Evolutionary conservation across 257 asterid genomes (phyloP), one percentile per base, ranked within the genome.

Genomic region (Solanum ahanhuiri): DNA sequence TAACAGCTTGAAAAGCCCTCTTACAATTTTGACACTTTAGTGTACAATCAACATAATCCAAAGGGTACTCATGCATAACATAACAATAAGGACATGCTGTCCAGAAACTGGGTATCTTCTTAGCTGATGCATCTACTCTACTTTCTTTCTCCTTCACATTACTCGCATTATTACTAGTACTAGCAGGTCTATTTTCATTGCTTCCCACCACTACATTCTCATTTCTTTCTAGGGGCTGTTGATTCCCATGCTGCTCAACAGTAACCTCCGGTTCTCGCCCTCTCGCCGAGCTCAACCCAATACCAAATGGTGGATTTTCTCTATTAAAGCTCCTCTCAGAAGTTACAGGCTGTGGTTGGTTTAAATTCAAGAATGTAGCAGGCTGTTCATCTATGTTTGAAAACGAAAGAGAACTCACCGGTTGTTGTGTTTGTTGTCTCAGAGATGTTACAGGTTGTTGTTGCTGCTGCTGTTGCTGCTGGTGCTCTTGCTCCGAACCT

Each of bases 31-130:
- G 96, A 87, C 98, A 97, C 83, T 92, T 88, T 83, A 97, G 51
- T 12, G 93, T 92, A 89, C 98, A 95, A 17, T 95, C 98, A 25
- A 72, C 88, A 86, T 96, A 96, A 77, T 88, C 73, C 85, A 54
- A 87, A 82, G 95, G 95, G 88, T 93, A 95, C 93, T 95, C 97
- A 14, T 91, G 96, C 98, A 97, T 94, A 75, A 92, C 91, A 83
- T 88, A 97, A 79, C 99, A 97, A 60, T 95, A 94, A 6, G 98
- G 98, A 41, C 98, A 95, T 0, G 98, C 91, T 23, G 95, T 94
- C 97, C 97, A 94, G 85, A 95, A 92, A 86, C 89, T 87, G 1
- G 87, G 87, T 28, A 45, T 85, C 82, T 43, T 69, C 82, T 88
- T 88, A 11, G 86, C 75, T 64, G 79, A 79, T 12, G 23, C 92